Base-by-base conservation (phyloP, 352 stramenopile genomes). In the Globisporangium heterothallicum region DNA sequence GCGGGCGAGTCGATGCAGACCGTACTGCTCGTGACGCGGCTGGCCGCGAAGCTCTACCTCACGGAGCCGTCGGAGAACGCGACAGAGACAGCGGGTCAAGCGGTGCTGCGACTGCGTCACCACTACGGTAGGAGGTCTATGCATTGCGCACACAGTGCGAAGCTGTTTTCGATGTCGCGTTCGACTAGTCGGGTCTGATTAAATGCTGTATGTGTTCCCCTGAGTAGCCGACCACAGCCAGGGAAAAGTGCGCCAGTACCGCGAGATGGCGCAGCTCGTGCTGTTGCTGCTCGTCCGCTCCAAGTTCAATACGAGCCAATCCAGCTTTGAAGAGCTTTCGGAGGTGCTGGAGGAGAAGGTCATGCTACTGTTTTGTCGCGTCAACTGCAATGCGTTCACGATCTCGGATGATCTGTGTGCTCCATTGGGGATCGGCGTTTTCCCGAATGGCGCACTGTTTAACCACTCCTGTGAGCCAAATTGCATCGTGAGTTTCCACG, bases 351-450 rank as follows among this genome's bases (percentile, higher is more conserved):
- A 72, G 35, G 44, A 26, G 6, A 52, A 63, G 18, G 63, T 87
- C 45, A 27, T 81, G 43, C 42, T 70, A 49, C 63, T 90, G 36
- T 88, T 92, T 45, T 73, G 70, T 42, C 76, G 69, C 21, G 60
- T 92, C 55, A 86, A 88, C 49, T 92, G 81, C 71, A 92, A 92
- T 49, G 81, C 74, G 6, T 92, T 92, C 51, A 84, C 81, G 4
- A 53, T 92, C 8, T 72, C 64, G 21, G 74, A 82, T 24, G 67
- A 70, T 27, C 65, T 69, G 21, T 70, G 74, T 24, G 58, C 62
- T 26, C 63, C 63, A n/a, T 49, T 84, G 8, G 81, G 78, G 25
- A 72, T 92, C 45, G 81, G 78, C 0, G 50, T 92, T 42, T 90
- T 83, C 51, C 74, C 74, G 0, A 29, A 76, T 6, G 75, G 74